Conservation (phyloP, 345 rosid genomes). For the Rhizophora mangle region DNA sequence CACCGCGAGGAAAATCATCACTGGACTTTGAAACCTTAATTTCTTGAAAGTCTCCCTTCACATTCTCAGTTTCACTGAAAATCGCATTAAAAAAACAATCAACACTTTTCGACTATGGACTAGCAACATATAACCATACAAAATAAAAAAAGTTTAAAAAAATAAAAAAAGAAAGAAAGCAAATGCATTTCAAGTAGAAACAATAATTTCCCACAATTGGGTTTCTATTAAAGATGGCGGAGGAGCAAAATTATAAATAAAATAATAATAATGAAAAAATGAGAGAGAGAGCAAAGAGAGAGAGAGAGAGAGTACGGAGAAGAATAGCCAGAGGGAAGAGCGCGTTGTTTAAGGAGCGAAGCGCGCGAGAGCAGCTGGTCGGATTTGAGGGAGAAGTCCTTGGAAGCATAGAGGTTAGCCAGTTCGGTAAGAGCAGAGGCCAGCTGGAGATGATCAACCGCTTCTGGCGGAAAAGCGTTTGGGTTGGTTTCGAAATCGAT, state of each 20-base stretch:
- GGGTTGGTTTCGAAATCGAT: slow-evolving; percentile 20
- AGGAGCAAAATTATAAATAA: background rate
- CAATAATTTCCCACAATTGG: no score
- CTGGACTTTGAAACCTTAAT: slow-evolving; percentile 7
- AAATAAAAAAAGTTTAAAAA: no score
- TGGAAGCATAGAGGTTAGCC: slow-evolving; percentile 65
- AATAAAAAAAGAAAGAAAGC: no score
- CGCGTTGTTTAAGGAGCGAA: slow-evolving; percentile 44
- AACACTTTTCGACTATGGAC: no score
- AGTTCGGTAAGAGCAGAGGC: slow-evolving; percentile 59
- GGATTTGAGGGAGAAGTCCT: slow-evolving; percentile 73
- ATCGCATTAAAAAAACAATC: background rate
- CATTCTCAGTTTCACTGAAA: slow-evolving; percentile 31
- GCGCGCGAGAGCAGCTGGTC: slow-evolving; percentile 64
- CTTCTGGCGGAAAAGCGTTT: slow-evolving; percentile 7
- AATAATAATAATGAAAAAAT: no score
- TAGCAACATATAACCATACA: no score
- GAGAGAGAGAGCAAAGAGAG: background rate
- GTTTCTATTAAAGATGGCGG: no score
- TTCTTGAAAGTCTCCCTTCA: slow-evolving; percentile 19
- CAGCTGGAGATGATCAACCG: slow-evolving; percentile 37
- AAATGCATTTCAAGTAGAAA: no score
- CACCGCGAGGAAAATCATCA: slow-evolving; percentile 9
- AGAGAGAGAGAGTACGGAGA: slow-evolving; percentile 32
- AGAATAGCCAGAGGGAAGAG: slow-evolving; percentile 21